phyloP scores from a whole-genome alignment of 2,329 filamentous ascomycete genomes.

The Venturiaceae sp. region DNA sequence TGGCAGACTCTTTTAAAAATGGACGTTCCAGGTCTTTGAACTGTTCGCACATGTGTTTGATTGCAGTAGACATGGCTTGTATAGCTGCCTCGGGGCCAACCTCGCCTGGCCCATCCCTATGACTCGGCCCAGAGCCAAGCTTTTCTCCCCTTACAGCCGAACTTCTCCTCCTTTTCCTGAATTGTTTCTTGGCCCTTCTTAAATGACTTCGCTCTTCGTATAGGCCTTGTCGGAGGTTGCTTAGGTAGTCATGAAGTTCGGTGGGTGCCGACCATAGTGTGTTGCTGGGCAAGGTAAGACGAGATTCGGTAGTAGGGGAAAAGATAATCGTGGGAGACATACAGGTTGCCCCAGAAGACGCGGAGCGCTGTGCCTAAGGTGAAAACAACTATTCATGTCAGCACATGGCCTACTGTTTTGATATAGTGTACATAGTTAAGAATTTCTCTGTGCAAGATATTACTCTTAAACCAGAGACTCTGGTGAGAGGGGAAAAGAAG shows the following conservation, averaged over 20 bases:
- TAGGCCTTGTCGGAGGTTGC: constrained; percentile 29
- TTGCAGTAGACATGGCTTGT: constrained; percentile 21
- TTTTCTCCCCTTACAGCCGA: constrained; percentile 6
- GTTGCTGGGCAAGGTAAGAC: constrained; percentile 5
- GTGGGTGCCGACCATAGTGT: constrained; percentile 25
- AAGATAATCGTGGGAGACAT: background rate
- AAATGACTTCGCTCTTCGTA: constrained; percentile 30
- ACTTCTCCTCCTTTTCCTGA: constrained; percentile 11
- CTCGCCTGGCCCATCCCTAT: constrained; percentile 6
- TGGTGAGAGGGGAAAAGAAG: background rate
- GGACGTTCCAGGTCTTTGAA: constrained; percentile 28
- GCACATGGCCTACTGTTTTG: background rate
- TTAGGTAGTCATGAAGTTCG: constrained; percentile 29
- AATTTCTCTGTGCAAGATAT: background rate
- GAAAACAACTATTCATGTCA: constrained; percentile 21
- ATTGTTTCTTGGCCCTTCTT: constrained; percentile 16
- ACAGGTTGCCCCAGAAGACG: constrained; percentile 30
- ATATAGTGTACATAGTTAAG: background rate
- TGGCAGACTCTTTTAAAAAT: constrained; percentile 26
- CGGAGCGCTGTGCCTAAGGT: constrained; percentile 31
- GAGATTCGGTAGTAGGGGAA: background rate
- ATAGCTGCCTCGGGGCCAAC: constrained; percentile 7
- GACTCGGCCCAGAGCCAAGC: background rate
- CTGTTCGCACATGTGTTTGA: constrained; percentile 24
- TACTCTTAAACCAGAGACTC: background rate